Evolutionary conservation across 192 early-diverging fungal species (phyloP).

Genomic region (Pilaira anomala): DNA sequence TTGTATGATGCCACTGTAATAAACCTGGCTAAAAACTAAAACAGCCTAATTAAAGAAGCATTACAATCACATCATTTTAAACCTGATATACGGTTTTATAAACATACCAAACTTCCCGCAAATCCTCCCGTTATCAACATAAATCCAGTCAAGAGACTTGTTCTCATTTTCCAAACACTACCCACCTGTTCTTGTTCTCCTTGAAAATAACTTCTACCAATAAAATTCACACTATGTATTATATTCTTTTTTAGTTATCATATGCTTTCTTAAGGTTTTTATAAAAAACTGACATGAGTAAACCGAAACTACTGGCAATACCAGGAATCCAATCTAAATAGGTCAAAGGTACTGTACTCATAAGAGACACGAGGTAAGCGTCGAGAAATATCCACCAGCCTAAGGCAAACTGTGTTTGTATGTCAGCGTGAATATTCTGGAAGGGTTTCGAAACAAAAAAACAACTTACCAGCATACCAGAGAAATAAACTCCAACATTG

Average conservation of each 20-base stretch:
- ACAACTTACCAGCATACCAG: background rate
- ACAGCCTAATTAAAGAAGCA: slow-evolving; percentile 48
- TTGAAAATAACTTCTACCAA: background rate
- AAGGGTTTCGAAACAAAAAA: too few relatives aligned
- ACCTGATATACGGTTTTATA: too few relatives aligned
- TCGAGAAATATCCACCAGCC: background rate
- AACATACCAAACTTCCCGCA: slow-evolving; percentile 51
- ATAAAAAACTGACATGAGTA: too few relatives aligned
- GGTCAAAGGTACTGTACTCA: background rate
- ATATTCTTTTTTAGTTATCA: background rate
- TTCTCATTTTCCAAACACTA: background rate
- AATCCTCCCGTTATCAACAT: slow-evolving; percentile 56
- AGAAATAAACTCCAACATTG: background rate
- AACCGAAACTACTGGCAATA: too few relatives aligned
- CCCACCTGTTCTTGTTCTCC: background rate
- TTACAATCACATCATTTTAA: too few relatives aligned
- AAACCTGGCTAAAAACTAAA: slow-evolving; percentile 9
- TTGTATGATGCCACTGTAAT: slow-evolving; percentile 10
- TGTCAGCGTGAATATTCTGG: background rate
- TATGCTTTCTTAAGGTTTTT: background rate
- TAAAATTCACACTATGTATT: background rate
- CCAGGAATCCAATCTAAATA: background rate
- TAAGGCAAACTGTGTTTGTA: background rate
- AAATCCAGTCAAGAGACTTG: slow-evolving; percentile 52
- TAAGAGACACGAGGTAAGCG: background rate